These are phyloP conservation scores for Carpinus fangiana DNA, from an alignment of 306 rosid species.

Conservation along the genomic window DNA sequence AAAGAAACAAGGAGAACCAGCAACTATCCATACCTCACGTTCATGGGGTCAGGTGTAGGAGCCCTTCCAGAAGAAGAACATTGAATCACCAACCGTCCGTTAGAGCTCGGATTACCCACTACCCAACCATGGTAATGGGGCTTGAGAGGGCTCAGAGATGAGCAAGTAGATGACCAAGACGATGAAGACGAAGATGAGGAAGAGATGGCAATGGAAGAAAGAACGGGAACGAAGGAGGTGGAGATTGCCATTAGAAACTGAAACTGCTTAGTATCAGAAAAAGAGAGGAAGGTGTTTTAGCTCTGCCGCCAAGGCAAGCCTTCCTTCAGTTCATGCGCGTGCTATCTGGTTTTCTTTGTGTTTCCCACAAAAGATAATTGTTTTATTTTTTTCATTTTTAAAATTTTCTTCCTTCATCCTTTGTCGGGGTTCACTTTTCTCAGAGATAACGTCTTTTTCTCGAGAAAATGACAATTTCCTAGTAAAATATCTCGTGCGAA, in stretches of 20 bases:
- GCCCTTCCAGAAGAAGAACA: conserved; percentile 40
- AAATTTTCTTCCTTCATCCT: background rate
- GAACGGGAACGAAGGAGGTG: conserved; percentile 20
- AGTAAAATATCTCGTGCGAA: background rate
- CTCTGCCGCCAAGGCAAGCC: background rate
- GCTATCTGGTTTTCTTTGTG: background rate
- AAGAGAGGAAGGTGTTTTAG: background rate
- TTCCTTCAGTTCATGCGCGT: background rate
- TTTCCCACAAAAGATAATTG: background rate
- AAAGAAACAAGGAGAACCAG: background rate
- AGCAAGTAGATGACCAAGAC: conserved; percentile 24
- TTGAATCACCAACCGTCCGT: conserved; percentile 16
- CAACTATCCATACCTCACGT: conserved; percentile 29
- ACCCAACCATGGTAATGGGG: conserved; percentile 14
- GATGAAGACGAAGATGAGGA: conserved; percentile 21
- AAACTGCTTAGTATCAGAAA: background rate
- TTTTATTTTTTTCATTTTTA: background rate
- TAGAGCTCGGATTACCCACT: conserved; percentile 13
- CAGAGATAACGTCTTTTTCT: background rate
- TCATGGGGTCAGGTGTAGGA: conserved; percentile 33
- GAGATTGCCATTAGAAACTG: conserved; percentile 38
- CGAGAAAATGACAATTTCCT: background rate
- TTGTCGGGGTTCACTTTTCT: background rate
- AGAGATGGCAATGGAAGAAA: conserved; percentile 27
- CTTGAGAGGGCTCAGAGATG: conserved; percentile 23